These are phyloP conservation scores for Acarospora socialis DNA, from an alignment of 2,329 filamentous ascomycete genomes.

Conservation along the genomic window DNA sequence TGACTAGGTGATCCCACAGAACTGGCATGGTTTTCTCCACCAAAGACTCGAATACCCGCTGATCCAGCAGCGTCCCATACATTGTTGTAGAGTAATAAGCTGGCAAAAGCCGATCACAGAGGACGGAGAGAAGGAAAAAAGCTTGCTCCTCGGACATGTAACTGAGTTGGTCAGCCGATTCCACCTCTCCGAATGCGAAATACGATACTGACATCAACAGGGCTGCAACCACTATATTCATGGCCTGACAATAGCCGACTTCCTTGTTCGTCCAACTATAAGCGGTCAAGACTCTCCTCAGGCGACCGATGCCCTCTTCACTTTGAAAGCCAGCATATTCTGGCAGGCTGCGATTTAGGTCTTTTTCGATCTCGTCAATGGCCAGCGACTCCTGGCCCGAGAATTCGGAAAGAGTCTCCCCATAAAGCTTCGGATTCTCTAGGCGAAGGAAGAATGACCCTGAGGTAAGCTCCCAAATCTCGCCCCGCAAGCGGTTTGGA, in stretches of 20 bases:
- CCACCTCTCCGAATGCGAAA: conserved; percentile 5
- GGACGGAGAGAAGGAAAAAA: conserved; percentile 79
- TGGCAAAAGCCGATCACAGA: conserved; percentile 85
- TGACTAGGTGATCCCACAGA: conserved; percentile 94
- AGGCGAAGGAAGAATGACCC: conserved; percentile 81
- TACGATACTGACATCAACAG: conserved; percentile 56
- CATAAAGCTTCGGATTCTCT: conserved; percentile 69
- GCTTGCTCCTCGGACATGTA: conserved; percentile 96
- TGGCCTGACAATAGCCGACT: conserved; percentile 96
- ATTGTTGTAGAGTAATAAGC: conserved; percentile 98
- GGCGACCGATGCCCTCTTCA: conserved; percentile 79
- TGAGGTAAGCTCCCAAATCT: conserved; percentile 91
- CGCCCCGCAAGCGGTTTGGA: conserved; percentile 80
- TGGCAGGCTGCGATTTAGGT: conserved; percentile 86
- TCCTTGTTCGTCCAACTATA: conserved; percentile 96
- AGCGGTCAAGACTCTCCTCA: conserved; percentile 82
- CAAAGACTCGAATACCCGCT: conserved; percentile 91
- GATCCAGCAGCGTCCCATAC: conserved; percentile 94
- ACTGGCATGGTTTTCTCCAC: conserved; percentile 99
- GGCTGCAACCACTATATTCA: conserved; percentile 99
- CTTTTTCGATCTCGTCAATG: conserved; percentile 98
- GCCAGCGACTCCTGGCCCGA: conserved; percentile 79
- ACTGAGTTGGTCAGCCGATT: conserved; percentile 26
- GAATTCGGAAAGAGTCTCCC: conserved; percentile 71
- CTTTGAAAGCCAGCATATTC: conserved; percentile 97